Base-by-base conservation (phyloP, 2,329 filamentous ascomycete species). In the Meredithiella fracta region DNA sequence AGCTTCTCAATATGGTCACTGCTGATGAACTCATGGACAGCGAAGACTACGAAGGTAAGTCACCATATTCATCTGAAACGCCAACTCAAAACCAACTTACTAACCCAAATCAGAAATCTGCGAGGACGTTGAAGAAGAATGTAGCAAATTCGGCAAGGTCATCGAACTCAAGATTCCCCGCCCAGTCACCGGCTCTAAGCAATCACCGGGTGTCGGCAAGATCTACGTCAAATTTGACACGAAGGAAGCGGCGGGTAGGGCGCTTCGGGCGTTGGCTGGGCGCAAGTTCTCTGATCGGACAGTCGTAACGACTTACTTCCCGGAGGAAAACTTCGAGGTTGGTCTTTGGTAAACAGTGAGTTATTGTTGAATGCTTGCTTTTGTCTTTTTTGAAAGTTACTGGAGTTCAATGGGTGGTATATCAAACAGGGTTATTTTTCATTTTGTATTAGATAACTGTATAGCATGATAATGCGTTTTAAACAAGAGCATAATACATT, bases 1-100 rank as follows among this genome's bases (percentile, higher is more conserved):
- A 95, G 70, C 73, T 98, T 60, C 79, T 98, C 65, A 98, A 98
- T 73, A 98, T 98, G 92, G 91, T 98, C 37, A 98, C 92, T 0
- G 77, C 89, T 0, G 92, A 98, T 63, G 92, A 98, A 69, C 73
- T 98, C 23, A 81, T 96, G 70, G 90, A 97, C 65, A 83, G 82
- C 53, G 90, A 97, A 37, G 92, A 98, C 65, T 97, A 96, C 65
- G 86, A 96, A 70, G 91, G 91, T 90, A 76, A 65, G 73, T 63
- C 49, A 14, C 11, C 47, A n/a, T 1, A 4, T 9, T 20, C 4
- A 1, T 23, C 20, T 20, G 20, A 17, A 2, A 4, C 37, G 23
- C 6, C 17, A 26, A 37, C n/a, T 31, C 26, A 22, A 7, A 15
- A 31, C 15, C 25, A 44, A 29, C 55, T 14, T 31, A 55, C 72